Evolutionary conservation across 352 stramenopile genomes (phyloP), one percentile per base, ranked within the genome.

Genomic region (Phytophthora hybrid): DNA sequence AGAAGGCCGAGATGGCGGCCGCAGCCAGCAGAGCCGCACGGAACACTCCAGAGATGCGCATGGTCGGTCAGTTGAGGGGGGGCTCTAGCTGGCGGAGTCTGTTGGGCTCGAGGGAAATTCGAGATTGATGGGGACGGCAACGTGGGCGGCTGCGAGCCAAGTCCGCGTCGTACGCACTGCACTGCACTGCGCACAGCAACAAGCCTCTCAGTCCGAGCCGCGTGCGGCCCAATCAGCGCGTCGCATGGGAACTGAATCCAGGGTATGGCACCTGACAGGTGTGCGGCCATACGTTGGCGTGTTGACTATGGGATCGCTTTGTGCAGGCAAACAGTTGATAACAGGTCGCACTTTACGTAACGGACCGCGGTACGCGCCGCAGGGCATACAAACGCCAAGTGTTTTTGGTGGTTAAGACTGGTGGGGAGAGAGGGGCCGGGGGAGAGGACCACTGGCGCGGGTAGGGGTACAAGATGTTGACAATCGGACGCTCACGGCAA

Each of bases 41-140:
- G 53, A 92, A 77, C 58, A 90, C 70, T 69, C 67, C 67, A 23
- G 80, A 81, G 63, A 87, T 86, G 64, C 80, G 82, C 87, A 94
- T 94, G n/a, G 16, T 82, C 29, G 44, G 26, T 64, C 44, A 49
- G 41, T 18, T 47, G 39, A 47, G 11, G 44, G 44, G 41, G 37
- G 37, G 59, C 31, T 47, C 29, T 41, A 51, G 56, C 52, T 66
- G 26, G 46, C 37, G 59, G 64, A 63, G 73, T 52, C 52, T 83
- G 76, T 49, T 73, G 49, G 66, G 69, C 76, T 74, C 73, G 73
- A 76, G 70, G 79, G 73, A 81, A 90, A 88, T 88, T 90, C 69
- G 72, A 80, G 81, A 83, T 88, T 90, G 83, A 83, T 59, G 70
- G 49, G 67, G 66, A 64, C 26, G 56, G 59, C 63, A 74, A 76